These are phyloP conservation scores for Vanrija pseudolonga DNA, from an alignment of 1,284 basidiomycete genomes.

Conservation along the genomic window DNA sequence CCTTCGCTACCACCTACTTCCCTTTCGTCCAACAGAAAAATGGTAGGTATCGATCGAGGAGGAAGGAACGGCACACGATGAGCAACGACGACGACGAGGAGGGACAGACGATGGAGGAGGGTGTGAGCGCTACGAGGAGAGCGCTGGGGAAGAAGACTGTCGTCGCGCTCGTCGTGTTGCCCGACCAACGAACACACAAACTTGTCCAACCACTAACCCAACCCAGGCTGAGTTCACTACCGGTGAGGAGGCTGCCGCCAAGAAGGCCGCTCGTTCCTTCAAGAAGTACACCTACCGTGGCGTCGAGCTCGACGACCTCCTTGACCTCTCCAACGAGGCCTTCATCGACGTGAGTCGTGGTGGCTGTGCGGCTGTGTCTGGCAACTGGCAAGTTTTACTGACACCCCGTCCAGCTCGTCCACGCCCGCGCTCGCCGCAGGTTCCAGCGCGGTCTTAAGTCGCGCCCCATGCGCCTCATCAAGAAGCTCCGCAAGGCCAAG, in stretches of 20 bases:
- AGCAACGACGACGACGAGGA: neutral
- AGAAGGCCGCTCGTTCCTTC: conserved; percentile 98
- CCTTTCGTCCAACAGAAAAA: conserved; percentile 7
- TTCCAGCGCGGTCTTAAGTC: conserved; percentile 99
- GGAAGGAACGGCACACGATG: neutral
- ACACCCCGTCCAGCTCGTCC: conserved; percentile 74
- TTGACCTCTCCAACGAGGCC: conserved; percentile 93
- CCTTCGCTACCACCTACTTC: neutral
- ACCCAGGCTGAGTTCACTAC: conserved; percentile 62
- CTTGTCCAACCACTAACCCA: neutral
- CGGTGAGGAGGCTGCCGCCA: conserved; percentile 80
- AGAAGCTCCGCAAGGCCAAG: conserved; percentile 99
- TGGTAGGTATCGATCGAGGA: conserved; percentile 11
- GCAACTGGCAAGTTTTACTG: neutral
- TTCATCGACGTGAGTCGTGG: conserved; percentile 51
- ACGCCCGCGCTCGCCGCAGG: conserved; percentile 95
- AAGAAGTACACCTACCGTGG: conserved; percentile 98
- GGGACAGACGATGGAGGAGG: neutral
- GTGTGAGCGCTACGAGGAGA: neutral
- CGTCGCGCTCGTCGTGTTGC: neutral
- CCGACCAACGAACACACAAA: neutral
- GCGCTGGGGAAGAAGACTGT: neutral
- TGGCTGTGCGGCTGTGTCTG: too few relatives aligned
- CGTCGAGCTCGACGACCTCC: conserved; percentile 92
- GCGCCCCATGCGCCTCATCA: conserved; percentile 97